phyloP scores from a whole-genome alignment of 306 rosid genomes.

The Citrullus mucosospermus region DNA sequence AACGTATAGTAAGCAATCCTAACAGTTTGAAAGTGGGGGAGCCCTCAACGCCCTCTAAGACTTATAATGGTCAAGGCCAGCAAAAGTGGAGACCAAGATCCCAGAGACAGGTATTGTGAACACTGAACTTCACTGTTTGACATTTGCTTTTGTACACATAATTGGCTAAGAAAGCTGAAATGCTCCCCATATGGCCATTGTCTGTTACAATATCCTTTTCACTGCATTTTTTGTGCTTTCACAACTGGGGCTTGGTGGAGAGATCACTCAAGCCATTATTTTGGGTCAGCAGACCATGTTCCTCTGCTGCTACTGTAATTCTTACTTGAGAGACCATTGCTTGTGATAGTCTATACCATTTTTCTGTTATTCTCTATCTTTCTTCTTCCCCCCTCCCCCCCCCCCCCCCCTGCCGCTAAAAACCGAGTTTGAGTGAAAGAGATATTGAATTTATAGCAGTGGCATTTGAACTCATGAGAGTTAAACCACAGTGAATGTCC shows the following conservation, averaged over 20 bases:
- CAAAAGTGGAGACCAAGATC: slow-evolving; percentile 43
- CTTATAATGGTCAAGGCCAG: slow-evolving; percentile 18
- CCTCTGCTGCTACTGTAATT: neutral
- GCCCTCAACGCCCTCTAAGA: slow-evolving; percentile 14
- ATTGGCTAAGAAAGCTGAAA: neutral
- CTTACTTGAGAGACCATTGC: neutral
- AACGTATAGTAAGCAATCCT: slow-evolving; percentile 11
- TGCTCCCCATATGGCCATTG: neutral
- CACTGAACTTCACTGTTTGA: neutral
- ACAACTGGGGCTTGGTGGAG: neutral
- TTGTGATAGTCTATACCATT: neutral
- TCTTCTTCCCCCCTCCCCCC: neutral
- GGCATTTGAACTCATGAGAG: neutral
- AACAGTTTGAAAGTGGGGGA: slow-evolving; percentile 6
- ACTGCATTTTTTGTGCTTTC: neutral
- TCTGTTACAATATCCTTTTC: neutral
- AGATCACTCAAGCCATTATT: neutral
- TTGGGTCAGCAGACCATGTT: neutral
- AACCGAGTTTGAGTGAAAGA: neutral
- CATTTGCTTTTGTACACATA: neutral
- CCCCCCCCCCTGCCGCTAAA: no score
- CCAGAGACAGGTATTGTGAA: neutral
- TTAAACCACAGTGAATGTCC: neutral
- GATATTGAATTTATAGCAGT: neutral
- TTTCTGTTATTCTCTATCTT: neutral